These are phyloP conservation scores for Pseudocercospora macadamiae DNA, from an alignment of 2,329 filamentous ascomycete species.

Conservation along the genomic window DNA sequence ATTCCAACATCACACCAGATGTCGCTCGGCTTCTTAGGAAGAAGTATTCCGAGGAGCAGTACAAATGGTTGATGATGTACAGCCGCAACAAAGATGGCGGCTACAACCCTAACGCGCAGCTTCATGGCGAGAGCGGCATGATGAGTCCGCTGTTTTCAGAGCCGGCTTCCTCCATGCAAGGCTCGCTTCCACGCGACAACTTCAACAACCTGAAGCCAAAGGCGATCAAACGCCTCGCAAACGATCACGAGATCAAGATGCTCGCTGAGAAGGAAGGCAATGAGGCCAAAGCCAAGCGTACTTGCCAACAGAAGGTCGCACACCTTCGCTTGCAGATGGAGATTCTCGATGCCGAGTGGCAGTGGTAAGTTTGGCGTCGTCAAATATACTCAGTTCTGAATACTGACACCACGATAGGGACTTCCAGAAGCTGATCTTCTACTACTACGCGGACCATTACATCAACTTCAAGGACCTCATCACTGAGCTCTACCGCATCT, in stretches of 20 bases:
- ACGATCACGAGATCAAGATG: slow-evolving; percentile 84
- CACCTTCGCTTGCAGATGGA: slow-evolving; percentile 97
- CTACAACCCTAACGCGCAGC: slow-evolving; percentile 39
- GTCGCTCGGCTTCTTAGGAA: slow-evolving; percentile 87
- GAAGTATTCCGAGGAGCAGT: slow-evolving; percentile 91
- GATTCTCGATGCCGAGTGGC: slow-evolving; percentile 96
- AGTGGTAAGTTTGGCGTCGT: slow-evolving; percentile 72
- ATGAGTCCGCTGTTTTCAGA: slow-evolving; percentile 21
- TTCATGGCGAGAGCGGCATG: slow-evolving; percentile 33
- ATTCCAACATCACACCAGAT: slow-evolving; percentile 84
- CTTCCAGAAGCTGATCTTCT: slow-evolving; percentile 98
- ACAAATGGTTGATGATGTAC: slow-evolving; percentile 99
- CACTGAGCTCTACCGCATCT: slow-evolving; percentile 97
- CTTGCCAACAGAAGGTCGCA: slow-evolving; percentile 94
- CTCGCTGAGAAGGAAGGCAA: slow-evolving; percentile 95
- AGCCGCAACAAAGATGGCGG: slow-evolving; percentile 49
- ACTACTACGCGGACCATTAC: slow-evolving; percentile 97
- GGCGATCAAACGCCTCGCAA: slow-evolving; percentile 92
- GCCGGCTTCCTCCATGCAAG: slow-evolving; percentile 31
- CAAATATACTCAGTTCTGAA: slow-evolving; percentile 3
- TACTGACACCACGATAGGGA: slow-evolving; percentile 63
- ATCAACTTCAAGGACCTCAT: slow-evolving; percentile 99
- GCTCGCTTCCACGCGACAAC: slow-evolving; percentile 33
- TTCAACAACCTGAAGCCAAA: slow-evolving; percentile 80
- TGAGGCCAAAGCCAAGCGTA: slow-evolving; percentile 94